Base-by-base conservation (phyloP, 257 asterid species). In the Solanum pinnatisectum region DNA sequence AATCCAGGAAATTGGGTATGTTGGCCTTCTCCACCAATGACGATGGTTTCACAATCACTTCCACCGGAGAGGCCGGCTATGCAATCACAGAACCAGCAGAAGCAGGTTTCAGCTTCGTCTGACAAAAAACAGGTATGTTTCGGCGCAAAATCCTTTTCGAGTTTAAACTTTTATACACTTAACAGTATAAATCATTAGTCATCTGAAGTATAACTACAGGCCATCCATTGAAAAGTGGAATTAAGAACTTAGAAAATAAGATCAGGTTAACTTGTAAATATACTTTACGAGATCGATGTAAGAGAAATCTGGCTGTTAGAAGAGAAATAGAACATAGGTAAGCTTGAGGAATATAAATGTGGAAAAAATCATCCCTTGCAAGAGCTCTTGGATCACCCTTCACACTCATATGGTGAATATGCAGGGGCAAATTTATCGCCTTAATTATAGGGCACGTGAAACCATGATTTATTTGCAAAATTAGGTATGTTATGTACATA, bases 1-100 rank as follows among this genome's bases (percentile, higher is more conserved):
- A 87, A 85, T 4, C 87, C 87, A 8, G 95, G 90, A 5, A 90
- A 87, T 59, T 93, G 95, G 98, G 68, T 90, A 63, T 94, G 90
- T 88, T 95, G 96, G 94, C 60, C 95, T 32, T 65, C 94, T 39
- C 73, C 89, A 14, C 59, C 93, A 3, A 56, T 77, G 35, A 10
- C 56, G 36, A 77, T 86, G 5, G 87, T n/a, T 6, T 35, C 84
- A 42, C 84, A 83, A 35, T 49, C 87, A 1, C 86, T 46, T 7
- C 84, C 87, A 0, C 83, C 81, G 0, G 92, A 93, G 27, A 90
- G 89, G 7, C 85, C 88, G 13, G 25, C 89, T 10, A 1, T 37
- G 90, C 95, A 89, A 89, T 87, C 30, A 23, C 94, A 90, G 67
- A 89, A 79, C 89, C 44, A 84, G 39, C 92, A 87, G 23, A 87